Conservation (phyloP, 2,329 filamentous ascomycete species). For the Apiospora hydei region DNA sequence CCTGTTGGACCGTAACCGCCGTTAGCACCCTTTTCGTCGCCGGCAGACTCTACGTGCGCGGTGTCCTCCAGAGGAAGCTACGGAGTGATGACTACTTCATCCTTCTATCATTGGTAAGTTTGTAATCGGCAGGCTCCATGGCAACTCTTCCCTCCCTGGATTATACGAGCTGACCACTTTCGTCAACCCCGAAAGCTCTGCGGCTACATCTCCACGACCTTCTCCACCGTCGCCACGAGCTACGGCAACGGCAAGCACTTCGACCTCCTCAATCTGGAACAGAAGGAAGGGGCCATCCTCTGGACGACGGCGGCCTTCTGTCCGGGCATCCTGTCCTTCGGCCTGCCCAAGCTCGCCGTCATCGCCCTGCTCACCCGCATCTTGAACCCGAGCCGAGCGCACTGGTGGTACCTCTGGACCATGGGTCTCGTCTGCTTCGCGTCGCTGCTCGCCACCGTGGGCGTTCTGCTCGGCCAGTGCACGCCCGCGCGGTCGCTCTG, state of each 20-base stretch:
- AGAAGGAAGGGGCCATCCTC: constrained; percentile 33
- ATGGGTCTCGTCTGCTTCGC: constrained; percentile 8
- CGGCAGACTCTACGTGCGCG: constrained; percentile 42
- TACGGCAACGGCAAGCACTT: constrained; percentile 44
- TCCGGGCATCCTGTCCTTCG: constrained; percentile 39
- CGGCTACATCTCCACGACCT: constrained; percentile 27
- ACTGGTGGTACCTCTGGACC: constrained; percentile 34
- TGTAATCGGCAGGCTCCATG: too few species aligned
- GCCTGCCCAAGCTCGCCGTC: constrained; percentile 40
- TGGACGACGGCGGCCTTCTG: constrained; percentile 39
- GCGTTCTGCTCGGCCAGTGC: constrained; percentile 4
- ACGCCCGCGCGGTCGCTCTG: constrained; percentile 3
- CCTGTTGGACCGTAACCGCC: constrained; percentile 40
- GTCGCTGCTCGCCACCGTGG: constrained; percentile 2
- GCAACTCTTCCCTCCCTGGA: background rate
- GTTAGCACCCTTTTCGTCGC: constrained; percentile 41
- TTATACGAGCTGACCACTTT: background rate
- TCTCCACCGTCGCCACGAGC: constrained; percentile 26
- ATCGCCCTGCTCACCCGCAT: constrained; percentile 37
- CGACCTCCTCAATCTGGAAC: constrained; percentile 30
- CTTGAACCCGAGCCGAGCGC: constrained; percentile 34
- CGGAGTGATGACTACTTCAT: constrained; percentile 46
- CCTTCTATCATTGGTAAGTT: constrained; percentile 29
- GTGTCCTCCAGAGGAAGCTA: constrained; percentile 39
- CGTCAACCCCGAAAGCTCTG: background rate